Evolutionary conservation across 768 basidiomycete species (phyloP).

Genomic region (Phanerodontia chrysosporium): DNA sequence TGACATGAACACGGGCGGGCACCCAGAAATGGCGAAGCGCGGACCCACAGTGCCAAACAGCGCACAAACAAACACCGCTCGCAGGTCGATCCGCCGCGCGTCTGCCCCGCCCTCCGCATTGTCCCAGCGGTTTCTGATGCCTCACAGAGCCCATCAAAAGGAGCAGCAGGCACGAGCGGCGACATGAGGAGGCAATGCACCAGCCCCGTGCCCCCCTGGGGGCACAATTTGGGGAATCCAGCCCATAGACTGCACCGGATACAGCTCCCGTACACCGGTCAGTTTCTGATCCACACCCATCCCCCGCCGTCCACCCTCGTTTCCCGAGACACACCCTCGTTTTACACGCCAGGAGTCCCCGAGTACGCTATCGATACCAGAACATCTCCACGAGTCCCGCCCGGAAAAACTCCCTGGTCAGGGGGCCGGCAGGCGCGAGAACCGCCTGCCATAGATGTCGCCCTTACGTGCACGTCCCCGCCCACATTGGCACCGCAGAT

Average conservation of each 20-base stretch:
- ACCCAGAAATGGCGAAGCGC: background rate
- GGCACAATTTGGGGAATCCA: too few species aligned
- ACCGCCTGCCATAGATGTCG: background rate
- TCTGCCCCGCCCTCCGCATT: too few species aligned
- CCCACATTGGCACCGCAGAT: background rate
- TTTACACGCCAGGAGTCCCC: background rate
- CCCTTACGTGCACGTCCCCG: background rate
- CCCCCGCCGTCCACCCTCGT: background rate
- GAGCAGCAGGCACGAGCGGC: too few species aligned
- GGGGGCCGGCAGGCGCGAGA: background rate
- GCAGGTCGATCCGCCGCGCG: background rate
- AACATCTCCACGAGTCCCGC: background rate
- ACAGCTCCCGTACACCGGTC: too few species aligned
- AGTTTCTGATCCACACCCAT: background rate
- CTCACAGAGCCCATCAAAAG: too few species aligned
- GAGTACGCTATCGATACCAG: background rate
- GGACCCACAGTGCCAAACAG: conserved; percentile 1
- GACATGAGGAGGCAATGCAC: too few species aligned
- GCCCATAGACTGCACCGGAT: too few species aligned
- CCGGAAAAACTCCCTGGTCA: background rate
- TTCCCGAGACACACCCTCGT: background rate
- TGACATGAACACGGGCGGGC: background rate
- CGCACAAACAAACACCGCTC: background rate
- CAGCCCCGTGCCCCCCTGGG: too few species aligned
- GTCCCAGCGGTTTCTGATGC: too few species aligned